A percentile compares a stretch with the other conserved stretches of the same genome.
These are phyloP conservation scores for Acanthamoeba lugdunensis DNA, from an alignment of 208 protist species.

Conservation along the genomic window DNA sequence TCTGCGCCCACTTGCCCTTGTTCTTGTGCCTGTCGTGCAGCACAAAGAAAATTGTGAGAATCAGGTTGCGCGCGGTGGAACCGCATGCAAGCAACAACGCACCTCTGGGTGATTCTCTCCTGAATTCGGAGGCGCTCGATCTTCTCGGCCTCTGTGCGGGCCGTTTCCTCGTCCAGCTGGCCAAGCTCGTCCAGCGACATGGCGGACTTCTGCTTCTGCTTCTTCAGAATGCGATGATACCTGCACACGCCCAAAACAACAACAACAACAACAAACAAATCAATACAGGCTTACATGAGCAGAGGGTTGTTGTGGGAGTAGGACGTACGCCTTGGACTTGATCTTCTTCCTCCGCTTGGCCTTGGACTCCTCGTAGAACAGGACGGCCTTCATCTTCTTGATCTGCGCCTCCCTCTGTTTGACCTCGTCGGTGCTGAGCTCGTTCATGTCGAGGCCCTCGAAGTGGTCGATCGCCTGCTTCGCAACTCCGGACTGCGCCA, in stretches of 20 bases:
- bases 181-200: conserved; percentile 49
- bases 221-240: conserved; percentile 69
- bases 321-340: conserved; percentile 68
- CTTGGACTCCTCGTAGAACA: conserved; percentile 70
- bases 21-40: conserved; percentile 33
- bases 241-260: neutral
- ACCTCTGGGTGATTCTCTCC: conserved; percentile 65
- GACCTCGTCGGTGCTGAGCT: conserved; percentile 35
- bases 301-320: neutral
- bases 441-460: conserved; percentile 19
- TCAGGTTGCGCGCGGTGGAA: neutral
- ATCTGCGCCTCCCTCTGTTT: conserved; percentile 47
- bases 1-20: conserved; percentile 67
- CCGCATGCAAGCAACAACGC: neutral
- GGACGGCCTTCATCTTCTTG: conserved; percentile 69
- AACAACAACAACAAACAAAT: neutral
- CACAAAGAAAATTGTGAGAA: neutral
- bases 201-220: conserved; percentile 47
- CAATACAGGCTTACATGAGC: neutral
- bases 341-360: conserved; percentile 74
- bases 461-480: conserved; percentile 43
- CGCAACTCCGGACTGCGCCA: neutral
- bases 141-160: conserved; percentile 30
- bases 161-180: conserved; percentile 53
- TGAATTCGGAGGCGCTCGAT: conserved; percentile 57